Evolutionary conservation across 2,329 filamentous ascomycete genomes (phyloP).

Genomic region (Ascochyta koolunga): DNA sequence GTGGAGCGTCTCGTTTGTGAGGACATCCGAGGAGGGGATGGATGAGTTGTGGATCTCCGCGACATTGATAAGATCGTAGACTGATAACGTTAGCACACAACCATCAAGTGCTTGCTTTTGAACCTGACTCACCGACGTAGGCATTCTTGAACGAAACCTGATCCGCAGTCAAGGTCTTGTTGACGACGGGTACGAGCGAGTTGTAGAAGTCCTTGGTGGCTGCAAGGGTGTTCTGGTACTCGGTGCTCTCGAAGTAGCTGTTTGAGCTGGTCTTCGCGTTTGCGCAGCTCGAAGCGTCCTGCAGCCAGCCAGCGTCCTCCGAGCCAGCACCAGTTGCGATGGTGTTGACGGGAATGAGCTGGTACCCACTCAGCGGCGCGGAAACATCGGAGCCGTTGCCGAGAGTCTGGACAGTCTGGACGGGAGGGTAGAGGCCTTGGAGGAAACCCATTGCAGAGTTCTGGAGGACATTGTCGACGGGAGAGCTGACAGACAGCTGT

Average conservation of each 20-base stretch:
- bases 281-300: constrained; percentile 62
- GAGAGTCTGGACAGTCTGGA: constrained; percentile 63
- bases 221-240: constrained; percentile 56
- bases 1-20: constrained; percentile 66
- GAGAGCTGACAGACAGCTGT: constrained; percentile 75
- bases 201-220: constrained; percentile 62
- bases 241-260: constrained; percentile 59
- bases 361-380: constrained; percentile 78
- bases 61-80: constrained; percentile 69
- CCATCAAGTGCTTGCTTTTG: background rate
- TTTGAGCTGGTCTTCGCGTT: constrained; percentile 64
- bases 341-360: constrained; percentile 77
- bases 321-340: constrained; percentile 65
- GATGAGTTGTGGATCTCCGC: constrained; percentile 67
- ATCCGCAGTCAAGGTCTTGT: constrained; percentile 55
- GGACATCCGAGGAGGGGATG: constrained; percentile 61
- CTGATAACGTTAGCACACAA: constrained; percentile 20
- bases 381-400: constrained; percentile 72
- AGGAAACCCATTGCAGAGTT: constrained; percentile 80
- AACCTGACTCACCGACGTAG: constrained; percentile 61
- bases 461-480: constrained; percentile 77
- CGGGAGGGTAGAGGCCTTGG: constrained; percentile 86
- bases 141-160: constrained; percentile 65
- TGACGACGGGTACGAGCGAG: constrained; percentile 58
- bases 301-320: constrained; percentile 64